Percentiles rank a stretch among this genome's conserved stretches.
These are phyloP conservation scores for Phytophthora podocarpi DNA, from an alignment of 352 stramenopile genomes.

Conservation along the genomic window DNA sequence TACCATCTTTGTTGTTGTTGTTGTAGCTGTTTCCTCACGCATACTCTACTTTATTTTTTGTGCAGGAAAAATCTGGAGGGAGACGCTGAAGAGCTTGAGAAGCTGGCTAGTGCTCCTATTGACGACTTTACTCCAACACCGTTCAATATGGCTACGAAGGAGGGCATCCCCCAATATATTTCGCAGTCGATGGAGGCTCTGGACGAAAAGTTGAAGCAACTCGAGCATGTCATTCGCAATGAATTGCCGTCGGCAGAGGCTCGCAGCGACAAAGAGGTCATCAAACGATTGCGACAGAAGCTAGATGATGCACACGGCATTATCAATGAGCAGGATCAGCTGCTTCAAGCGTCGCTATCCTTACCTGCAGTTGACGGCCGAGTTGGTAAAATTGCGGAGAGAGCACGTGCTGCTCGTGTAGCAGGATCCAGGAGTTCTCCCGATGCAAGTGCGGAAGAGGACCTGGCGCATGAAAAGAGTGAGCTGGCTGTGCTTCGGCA, in stretches of 20 bases:
- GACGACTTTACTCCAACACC: constrained; percentile 69
- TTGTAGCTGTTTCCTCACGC: background rate
- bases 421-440: constrained; percentile 21
- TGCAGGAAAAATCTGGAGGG: constrained; percentile 49
- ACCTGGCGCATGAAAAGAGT: constrained; percentile 41
- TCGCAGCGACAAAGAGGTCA: constrained; percentile 45
- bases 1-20: background rate
- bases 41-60: background rate
- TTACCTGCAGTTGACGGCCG: constrained; percentile 4
- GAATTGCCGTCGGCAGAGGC: constrained; percentile 38
- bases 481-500: constrained; percentile 37
- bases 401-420: background rate
- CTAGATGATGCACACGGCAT: constrained; percentile 66
- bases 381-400: constrained; percentile 9
- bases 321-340: constrained; percentile 70
- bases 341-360: constrained; percentile 68
- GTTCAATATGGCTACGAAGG: constrained; percentile 70
- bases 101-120: constrained; percentile 58
- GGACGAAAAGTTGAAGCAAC: constrained; percentile 50
- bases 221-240: constrained; percentile 63
- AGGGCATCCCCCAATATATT: constrained; percentile 60
- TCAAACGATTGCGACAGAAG: constrained; percentile 64
- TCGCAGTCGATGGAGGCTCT: constrained; percentile 53
- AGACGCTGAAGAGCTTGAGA: constrained; percentile 50
- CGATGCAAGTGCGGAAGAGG: constrained; percentile 30